Evolutionary conservation across 2,329 filamentous ascomycete genomes (phyloP).

Genomic region (Apiospora malaysiana): DNA sequence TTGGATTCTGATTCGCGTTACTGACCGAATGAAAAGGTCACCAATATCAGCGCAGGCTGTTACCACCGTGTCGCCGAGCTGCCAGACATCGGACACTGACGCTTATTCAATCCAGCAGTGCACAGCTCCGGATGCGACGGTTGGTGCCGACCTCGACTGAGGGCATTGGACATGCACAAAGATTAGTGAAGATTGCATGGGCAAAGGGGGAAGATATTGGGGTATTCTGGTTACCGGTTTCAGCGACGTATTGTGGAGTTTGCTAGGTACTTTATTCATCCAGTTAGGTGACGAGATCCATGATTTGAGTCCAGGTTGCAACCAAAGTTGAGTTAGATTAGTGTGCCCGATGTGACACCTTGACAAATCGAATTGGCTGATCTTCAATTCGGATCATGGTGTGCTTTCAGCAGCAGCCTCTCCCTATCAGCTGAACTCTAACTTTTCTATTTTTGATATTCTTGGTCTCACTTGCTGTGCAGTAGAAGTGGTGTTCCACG

Average conservation of each 20-base stretch:
- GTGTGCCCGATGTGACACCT: neutral
- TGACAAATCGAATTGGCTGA: neutral
- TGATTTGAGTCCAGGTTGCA: neutral
- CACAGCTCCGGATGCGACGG: neutral
- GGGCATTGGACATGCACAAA: neutral
- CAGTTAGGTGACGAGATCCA: neutral
- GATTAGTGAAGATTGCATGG: no score
- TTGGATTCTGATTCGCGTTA: neutral
- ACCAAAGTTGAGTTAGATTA: neutral
- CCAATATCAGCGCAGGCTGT: neutral
- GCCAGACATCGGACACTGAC: neutral
- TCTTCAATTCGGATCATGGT: neutral
- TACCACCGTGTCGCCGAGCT: neutral
- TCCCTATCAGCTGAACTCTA: neutral
- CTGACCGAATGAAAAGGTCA: neutral
- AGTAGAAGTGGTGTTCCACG: neutral
- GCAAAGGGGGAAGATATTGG: neutral
- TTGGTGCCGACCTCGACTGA: neutral
- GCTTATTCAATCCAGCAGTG: slow-evolving; percentile 4
- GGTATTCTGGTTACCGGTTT: neutral
- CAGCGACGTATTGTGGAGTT: neutral
- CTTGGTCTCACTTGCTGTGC: neutral
- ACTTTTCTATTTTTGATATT: neutral
- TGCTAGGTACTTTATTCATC: no score
- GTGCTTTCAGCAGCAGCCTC: neutral